Base-by-base conservation (phyloP, 257 asterid genomes). In the Lavandula angustifolia region DNA sequence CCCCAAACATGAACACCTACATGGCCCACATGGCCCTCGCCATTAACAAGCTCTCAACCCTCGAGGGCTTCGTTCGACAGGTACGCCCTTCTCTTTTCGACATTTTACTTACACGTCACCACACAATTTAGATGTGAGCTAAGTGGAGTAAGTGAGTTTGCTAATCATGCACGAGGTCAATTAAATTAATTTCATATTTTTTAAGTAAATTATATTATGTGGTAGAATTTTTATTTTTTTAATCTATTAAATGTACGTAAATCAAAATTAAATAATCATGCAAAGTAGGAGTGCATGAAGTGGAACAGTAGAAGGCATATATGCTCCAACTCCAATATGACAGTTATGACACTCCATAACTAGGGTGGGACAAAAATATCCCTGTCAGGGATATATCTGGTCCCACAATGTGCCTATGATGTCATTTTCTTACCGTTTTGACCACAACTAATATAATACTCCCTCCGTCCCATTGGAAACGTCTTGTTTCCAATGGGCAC, bases 11-110 rank as follows among this genome's bases (percentile, higher is more conserved):
- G 88, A 82, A 76, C 55, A 74, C 75, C 62, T 92, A 81, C 84
- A 85, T 83, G 96, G 74, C 80, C 9, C 90, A 86, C 31, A 84
- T 89, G 94, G 87, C 91, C 29, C 16, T 79, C 3, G 99, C 99
- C 77, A 76, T 89, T 57, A 82, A 66, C 94, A 83, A 87, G 47
- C 94, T 92, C 73, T 72, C 90, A 18, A 82, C 90, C n/a, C 81
- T 89, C 18, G 90, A 92, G 75, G 92, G 87, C 3, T 88, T 87
- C 59, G 82, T 87, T 37, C 53, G 87, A 71, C 99, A 92, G 95
- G 99, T 91, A 73, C 42, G 0, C 5, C 5, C 38, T 34, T 11
- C 16, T 12, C 5, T 3, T 14, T 43, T 2, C 48, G 2, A 2
- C 38, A 34, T 4, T 4, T 34, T 34, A 34, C 5, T 34, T 3